Percentiles rank a stretch among this genome's conserved stretches.
These are phyloP conservation scores for Hanseniaspora nectarophila DNA, from an alignment of 805 yeast species.

Conservation along the genomic window DNA sequence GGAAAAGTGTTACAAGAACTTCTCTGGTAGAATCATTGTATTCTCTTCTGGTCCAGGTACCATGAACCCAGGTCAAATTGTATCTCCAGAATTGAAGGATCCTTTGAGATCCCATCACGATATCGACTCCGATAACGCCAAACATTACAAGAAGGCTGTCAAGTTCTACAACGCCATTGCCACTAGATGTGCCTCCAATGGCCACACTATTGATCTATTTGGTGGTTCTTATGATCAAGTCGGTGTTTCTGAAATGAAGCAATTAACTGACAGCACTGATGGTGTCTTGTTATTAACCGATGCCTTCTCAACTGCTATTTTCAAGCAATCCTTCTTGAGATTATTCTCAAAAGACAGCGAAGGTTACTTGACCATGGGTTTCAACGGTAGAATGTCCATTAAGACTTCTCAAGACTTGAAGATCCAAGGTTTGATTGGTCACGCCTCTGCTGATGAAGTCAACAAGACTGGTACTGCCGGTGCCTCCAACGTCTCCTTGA, in stretches of 20 bases:
- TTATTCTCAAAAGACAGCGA: conserved; percentile 77
- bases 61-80: conserved; percentile 87
- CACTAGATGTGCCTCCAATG: conserved; percentile 54
- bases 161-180: conserved; percentile 70
- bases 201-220: conserved; percentile 78
- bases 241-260: conserved; percentile 88
- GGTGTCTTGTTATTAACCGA: conserved; percentile 81
- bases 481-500: conserved; percentile 69
- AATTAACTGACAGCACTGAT: conserved; percentile 73
- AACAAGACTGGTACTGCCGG: conserved; percentile 37
- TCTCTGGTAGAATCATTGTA: conserved; percentile 78
- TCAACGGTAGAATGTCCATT: conserved; percentile 78
- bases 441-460: conserved; percentile 52
- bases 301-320: conserved; percentile 87
- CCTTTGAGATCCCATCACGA: conserved; percentile 97
- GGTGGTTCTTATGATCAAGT: conserved; percentile 95
- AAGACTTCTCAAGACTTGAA: conserved; percentile 79
- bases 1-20: conserved; percentile 71
- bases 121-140: conserved; percentile 80
- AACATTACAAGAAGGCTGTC: conserved; percentile 74
- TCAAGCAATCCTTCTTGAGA: conserved; percentile 82
- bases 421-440: conserved; percentile 87
- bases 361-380: conserved; percentile 78
- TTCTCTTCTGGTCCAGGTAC: conserved; percentile 96
- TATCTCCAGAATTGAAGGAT: conserved; percentile 80